phyloP scores from a whole-genome alignment of 345 rosid species.

The Citrus trifoliata region DNA sequence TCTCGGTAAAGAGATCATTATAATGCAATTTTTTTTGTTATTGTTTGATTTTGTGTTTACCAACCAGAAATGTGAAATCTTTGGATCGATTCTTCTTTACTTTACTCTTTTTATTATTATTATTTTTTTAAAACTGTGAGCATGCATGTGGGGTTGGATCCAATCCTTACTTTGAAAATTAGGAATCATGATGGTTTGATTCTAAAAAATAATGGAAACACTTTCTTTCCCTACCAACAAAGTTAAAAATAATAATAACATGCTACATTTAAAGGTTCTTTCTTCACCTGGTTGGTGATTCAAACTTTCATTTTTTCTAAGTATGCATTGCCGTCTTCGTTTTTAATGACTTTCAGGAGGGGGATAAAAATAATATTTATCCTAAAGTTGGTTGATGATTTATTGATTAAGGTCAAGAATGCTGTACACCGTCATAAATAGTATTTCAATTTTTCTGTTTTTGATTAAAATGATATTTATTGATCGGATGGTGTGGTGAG shows the following conservation, averaged over 20 bases:
- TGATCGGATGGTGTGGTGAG: no score
- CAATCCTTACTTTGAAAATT: constrained; percentile 23
- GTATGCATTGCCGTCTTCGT: background rate
- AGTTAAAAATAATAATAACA: background rate
- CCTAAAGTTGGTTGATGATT: background rate
- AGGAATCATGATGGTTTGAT: constrained; percentile 22
- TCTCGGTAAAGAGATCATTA: no score
- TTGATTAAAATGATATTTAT: no score
- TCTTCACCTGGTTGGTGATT: background rate
- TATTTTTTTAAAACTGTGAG: background rate
- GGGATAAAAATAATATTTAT: background rate
- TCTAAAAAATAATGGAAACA: constrained; percentile 23
- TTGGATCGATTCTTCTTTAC: constrained; percentile 6
- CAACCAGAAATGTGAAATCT: constrained; percentile 5
- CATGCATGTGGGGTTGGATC: constrained; percentile 37
- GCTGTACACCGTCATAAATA: no score
- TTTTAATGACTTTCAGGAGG: background rate
- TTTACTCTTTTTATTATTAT: background rate
- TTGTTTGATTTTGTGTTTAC: background rate
- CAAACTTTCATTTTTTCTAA: background rate
- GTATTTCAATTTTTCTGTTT: no score
- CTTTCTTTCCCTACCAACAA: background rate
- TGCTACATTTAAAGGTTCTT: background rate
- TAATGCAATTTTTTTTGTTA: background rate
- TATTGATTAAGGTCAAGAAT: background rate